Evolutionary conservation across 2,329 filamentous ascomycete species (phyloP).

Genomic region (Colletotrichum tropicicola): DNA sequence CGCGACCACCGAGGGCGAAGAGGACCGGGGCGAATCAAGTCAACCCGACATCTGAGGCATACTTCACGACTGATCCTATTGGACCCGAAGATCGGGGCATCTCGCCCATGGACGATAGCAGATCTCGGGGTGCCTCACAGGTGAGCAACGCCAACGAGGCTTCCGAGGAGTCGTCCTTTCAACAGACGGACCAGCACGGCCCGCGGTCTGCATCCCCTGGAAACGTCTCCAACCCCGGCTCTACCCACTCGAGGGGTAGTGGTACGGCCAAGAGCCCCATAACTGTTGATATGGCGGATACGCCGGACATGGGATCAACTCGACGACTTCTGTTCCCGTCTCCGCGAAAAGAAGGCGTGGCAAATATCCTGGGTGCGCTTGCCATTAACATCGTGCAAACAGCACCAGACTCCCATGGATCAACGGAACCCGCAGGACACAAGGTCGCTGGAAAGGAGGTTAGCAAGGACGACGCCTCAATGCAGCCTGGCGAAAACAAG

Average conservation of each 20-base stretch:
- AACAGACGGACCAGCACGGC: constrained; percentile 9
- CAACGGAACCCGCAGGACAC: constrained; percentile 43
- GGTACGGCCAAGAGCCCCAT: constrained; percentile 68
- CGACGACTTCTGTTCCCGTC: constrained; percentile 81
- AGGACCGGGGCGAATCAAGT: constrained; percentile 55
- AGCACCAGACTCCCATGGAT: constrained; percentile 38
- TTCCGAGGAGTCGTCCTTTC: constrained; percentile 4
- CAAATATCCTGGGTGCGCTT: constrained; percentile 69
- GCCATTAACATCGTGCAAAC: constrained; percentile 61
- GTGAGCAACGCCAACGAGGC: constrained; percentile 26
- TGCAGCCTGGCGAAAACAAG: constrained; percentile 43
- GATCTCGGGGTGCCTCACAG: constrained; percentile 24
- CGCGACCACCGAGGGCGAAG: constrained; percentile 49
- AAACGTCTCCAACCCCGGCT: constrained; percentile 47
- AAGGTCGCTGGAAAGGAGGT: constrained; percentile 52
- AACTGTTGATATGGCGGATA: constrained; percentile 57
- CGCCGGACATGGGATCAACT: constrained; percentile 62
- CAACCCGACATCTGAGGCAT: constrained; percentile 64
- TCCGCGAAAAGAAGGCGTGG: constrained; percentile 71
- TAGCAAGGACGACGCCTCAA: background rate
- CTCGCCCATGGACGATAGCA: constrained; percentile 25
- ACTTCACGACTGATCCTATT: constrained; percentile 61
- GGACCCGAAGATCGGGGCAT: constrained; percentile 44
- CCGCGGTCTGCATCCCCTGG: constrained; percentile 21
- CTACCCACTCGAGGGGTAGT: constrained; percentile 63